phyloP scores from a whole-genome alignment of 2,329 filamentous ascomycete genomes.

The Exutisphaerella laricina region DNA sequence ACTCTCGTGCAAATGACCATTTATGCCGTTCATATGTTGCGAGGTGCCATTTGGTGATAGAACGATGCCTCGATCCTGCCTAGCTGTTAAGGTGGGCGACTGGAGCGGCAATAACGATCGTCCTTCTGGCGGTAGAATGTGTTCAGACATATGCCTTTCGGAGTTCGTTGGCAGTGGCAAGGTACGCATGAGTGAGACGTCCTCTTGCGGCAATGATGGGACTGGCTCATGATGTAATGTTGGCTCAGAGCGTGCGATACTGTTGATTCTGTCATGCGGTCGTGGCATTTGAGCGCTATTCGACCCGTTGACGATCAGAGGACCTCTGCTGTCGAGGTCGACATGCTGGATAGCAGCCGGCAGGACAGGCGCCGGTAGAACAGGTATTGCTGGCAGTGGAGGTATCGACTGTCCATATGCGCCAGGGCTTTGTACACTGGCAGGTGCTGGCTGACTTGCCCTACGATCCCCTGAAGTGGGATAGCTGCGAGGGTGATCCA shows the following conservation, averaged over 20 bases:
- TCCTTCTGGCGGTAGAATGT: background rate
- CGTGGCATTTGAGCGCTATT: conserved; percentile 17
- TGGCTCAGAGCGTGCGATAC: conserved; percentile 1
- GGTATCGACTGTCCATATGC: conserved; percentile 12
- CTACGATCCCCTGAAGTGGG: conserved; percentile 27
- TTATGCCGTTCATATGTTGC: conserved; percentile 15
- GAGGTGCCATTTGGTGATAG: conserved; percentile 25
- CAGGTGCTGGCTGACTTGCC: conserved; percentile 10
- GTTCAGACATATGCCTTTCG: background rate
- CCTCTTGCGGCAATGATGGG: conserved; percentile 8
- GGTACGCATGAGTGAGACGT: background rate
- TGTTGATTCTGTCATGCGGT: conserved; percentile 15
- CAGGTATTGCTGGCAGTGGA: background rate
- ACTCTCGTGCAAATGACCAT: conserved; percentile 17
- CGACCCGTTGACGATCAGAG: conserved; percentile 41
- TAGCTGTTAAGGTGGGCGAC: conserved; percentile 16
- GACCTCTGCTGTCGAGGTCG: conserved; percentile 26
- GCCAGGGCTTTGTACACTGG: conserved; percentile 18
- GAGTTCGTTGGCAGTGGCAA: conserved; percentile 8
- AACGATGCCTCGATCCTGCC: conserved; percentile 11
- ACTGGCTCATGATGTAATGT: conserved; percentile 3
- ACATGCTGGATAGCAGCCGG: conserved; percentile 14
- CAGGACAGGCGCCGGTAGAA: conserved; percentile 4
- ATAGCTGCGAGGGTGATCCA: conserved; percentile 40
- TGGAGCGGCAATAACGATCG: conserved; percentile 5